Conservation (phyloP, 2,329 filamentous ascomycete species). For the Colletotrichum shisoi region DNA sequence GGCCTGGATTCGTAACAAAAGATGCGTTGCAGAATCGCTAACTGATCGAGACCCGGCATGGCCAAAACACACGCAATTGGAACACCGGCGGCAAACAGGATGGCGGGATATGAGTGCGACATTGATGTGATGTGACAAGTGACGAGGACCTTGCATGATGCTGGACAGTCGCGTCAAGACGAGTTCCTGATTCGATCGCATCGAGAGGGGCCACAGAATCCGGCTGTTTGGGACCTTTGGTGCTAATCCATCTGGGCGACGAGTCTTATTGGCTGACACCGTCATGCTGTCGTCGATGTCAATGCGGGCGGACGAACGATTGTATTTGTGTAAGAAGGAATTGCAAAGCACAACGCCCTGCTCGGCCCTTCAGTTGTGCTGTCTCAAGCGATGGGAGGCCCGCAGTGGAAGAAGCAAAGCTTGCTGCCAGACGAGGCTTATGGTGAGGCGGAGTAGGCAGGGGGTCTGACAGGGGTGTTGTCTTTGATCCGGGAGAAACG, state of each 20-base stretch:
- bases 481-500: conserved; percentile 20
- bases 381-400: conserved; percentile 3
- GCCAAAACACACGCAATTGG: neutral
- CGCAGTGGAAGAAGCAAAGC: conserved; percentile 1
- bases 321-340: neutral
- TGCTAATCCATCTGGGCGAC: neutral
- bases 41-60: neutral
- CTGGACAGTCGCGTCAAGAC: conserved; percentile 7
- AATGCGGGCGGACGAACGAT: conserved; percentile 8
- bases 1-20: too few species aligned
- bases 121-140: conserved; percentile 30
- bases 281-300: conserved; percentile 1
- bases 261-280: conserved; percentile 34
- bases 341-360: neutral
- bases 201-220: conserved; percentile 4
- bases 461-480: conserved; percentile 8
- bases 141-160: conserved; percentile 32
- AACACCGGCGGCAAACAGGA: neutral
- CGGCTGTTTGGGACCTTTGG: conserved; percentile 16
- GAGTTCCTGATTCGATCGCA: conserved; percentile 11
- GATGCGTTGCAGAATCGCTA: neutral
- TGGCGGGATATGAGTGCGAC: conserved; percentile 2
- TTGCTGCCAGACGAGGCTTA: conserved; percentile 13
- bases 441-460: conserved; percentile 15
- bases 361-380: neutral